Base-by-base conservation (phyloP, 176 grass and related monocot species). In the Phoenix roebelenii region DNA sequence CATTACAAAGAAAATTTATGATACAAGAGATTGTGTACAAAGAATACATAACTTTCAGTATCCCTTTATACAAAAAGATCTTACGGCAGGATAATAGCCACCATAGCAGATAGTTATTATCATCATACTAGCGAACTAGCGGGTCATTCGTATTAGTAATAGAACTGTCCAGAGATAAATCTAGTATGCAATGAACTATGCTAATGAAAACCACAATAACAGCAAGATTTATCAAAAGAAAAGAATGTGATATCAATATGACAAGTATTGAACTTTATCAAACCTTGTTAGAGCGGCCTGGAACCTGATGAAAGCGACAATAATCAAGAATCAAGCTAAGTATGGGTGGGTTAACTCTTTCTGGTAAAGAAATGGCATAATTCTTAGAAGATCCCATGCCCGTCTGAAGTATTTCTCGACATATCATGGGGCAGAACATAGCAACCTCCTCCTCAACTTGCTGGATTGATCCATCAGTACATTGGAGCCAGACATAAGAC, bases 381-480 rank as follows among this genome's bases (percentile, higher is more conserved):
- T 89, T 99, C 83, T 99, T 99, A 39, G 94, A 93, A 61, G 94
- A 77, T 28, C 94, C 94, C 49, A 84, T 92, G 14, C 94, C 82
- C 26, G 83, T 99, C 75, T 93, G 86, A 7, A 89, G 73, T 54
- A 99, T 89, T 67, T 99, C 94, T 59, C 82, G 73, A 53, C 85
- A 86, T 76, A 99, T 99, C 80, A 91, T 89, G 30, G 94, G 94
- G 58, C 88, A 99, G 72, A 89, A 99, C 85, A 99, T 93, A 0
- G 88, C 94, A 82, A 93, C 88, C 74, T 99, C 94, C 65, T 93
- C 94, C 71, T 99, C 94, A 50, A 99, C 88, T 86, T 99, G 94
- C 29, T 99, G 94, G 71, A 99, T 99, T 25, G 94, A 99, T 73
- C 94, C 94, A 85, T 93, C 94, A 78, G 84, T 76, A 55, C 88